Evolutionary conservation across 1,284 basidiomycete genomes (phyloP).

Genomic region (Rhodotorula sp.): DNA sequence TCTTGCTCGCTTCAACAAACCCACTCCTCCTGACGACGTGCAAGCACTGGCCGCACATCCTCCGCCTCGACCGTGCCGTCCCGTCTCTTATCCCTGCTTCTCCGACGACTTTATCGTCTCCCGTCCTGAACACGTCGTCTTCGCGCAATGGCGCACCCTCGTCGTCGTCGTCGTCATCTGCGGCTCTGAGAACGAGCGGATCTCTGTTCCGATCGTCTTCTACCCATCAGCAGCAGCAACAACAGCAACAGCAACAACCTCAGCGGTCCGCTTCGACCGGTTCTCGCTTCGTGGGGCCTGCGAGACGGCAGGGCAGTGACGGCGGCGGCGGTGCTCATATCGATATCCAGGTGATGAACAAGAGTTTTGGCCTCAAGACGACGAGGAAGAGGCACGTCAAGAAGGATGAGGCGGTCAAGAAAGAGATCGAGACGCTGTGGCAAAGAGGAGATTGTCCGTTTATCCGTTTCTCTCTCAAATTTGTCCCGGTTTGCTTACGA

Average conservation of each 20-base stretch:
- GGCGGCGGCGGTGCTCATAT: conserved; percentile 41
- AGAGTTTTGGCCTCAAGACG: conserved; percentile 65
- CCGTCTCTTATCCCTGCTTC: not conserved
- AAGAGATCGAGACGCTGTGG: conserved; percentile 39
- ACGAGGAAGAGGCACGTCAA: conserved; percentile 78
- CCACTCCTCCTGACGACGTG: conserved; percentile 87
- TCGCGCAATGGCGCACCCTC: not conserved
- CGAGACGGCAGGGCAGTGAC: not conserved
- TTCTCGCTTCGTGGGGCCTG: conserved; percentile 2
- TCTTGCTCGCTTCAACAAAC: conserved; percentile 88
- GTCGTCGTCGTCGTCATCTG: no score
- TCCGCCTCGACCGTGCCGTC: conserved; percentile 44
- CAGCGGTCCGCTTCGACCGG: conserved; percentile 13
- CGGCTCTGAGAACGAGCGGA: no score
- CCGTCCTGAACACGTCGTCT: not conserved
- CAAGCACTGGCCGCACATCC: conserved; percentile 85
- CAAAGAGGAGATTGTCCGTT: conserved; percentile 37
- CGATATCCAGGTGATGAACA: not conserved
- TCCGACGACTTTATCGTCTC: not conserved
- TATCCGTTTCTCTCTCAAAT: not conserved
- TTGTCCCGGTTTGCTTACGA: not conserved
- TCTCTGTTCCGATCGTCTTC: no score
- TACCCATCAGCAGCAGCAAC: no score
- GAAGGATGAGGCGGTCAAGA: conserved; percentile 61
- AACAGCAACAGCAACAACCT: not conserved